Conservation (phyloP, 2,329 filamentous ascomycete genomes). For the Tolypocladium ophioglossoides region DNA sequence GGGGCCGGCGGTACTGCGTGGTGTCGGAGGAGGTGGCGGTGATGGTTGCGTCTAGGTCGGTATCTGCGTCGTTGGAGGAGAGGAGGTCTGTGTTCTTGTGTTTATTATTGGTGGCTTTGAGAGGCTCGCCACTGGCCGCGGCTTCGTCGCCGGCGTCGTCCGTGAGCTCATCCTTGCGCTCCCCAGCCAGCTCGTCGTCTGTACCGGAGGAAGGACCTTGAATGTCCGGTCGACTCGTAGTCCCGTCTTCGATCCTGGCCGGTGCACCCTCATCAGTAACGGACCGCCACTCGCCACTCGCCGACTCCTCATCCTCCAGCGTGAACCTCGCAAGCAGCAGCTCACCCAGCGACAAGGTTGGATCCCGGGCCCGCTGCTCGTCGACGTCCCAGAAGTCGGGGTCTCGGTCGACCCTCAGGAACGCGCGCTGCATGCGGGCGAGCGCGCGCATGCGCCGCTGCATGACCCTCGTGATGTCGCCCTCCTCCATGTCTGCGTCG, state of each 20-base stretch:
- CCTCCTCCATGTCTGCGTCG: constrained; percentile 16
- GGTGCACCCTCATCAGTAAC: background rate
- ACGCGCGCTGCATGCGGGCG: constrained; percentile 24
- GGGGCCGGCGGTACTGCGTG: constrained; percentile 15
- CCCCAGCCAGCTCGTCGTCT: background rate
- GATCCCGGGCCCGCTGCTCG: constrained; percentile 3
- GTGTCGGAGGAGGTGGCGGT: background rate
- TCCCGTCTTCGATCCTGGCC: background rate
- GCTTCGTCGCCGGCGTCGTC: background rate
- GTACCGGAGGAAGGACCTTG: background rate
- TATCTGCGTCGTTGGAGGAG: background rate
- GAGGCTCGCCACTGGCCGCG: background rate
- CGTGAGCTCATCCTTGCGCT: background rate
- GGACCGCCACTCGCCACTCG: background rate
- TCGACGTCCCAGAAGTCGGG: constrained; percentile 20
- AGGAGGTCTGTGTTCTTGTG: background rate
- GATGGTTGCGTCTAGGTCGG: constrained; percentile 2
- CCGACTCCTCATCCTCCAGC: background rate
- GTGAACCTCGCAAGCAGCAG: constrained; percentile 5
- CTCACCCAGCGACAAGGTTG: background rate
- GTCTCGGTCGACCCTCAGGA: constrained; percentile 16
- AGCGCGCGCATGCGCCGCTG: constrained; percentile 23
- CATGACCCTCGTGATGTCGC: constrained; percentile 23
- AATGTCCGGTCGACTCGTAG: background rate
- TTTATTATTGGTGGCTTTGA: background rate